A percentile compares a stretch with the other conserved stretches of the same genome.
Conservation (phyloP, 2,329 filamentous ascomycete species). For the Paracoccidioides lutzii region DNA sequence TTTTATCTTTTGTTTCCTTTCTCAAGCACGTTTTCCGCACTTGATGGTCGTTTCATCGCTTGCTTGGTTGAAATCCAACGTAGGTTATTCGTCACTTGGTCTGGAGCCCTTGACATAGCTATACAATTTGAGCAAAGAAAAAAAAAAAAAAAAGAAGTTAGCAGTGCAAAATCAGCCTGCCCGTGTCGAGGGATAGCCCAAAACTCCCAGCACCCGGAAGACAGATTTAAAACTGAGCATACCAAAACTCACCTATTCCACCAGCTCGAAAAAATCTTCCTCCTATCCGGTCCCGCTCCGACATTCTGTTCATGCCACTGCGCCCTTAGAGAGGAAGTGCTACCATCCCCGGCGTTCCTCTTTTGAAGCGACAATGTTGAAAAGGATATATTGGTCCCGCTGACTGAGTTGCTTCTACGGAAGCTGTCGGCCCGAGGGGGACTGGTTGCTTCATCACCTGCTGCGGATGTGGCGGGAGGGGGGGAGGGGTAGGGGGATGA, state of each 20-base stretch:
- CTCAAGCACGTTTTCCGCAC: too few relatives aligned
- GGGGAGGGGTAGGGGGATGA: constrained; percentile 13
- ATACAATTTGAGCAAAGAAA: too few relatives aligned
- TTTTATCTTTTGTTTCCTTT: too few relatives aligned
- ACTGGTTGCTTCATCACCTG: background rate
- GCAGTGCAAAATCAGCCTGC: too few relatives aligned
- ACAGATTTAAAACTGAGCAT: background rate
- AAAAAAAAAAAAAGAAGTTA: too few relatives aligned
- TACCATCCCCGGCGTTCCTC: constrained; percentile 27
- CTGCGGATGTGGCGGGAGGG: background rate
- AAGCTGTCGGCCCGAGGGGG: background rate
- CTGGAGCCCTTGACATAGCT: too few relatives aligned
- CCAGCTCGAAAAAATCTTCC: constrained; percentile 27
- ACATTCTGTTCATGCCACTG: constrained; percentile 35
- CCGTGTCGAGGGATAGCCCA: too few relatives aligned
- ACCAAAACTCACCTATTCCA: constrained; percentile 25
- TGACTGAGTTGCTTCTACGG: constrained; percentile 1
- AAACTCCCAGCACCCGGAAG: too few relatives aligned
- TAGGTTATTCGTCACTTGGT: too few relatives aligned
- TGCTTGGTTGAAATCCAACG: too few relatives aligned
- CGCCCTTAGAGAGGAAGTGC: constrained; percentile 23
- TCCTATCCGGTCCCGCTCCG: constrained; percentile 14
- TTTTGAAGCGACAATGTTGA: constrained; percentile 33
- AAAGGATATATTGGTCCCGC: constrained; percentile 14
- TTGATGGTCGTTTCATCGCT: too few relatives aligned